Evolutionary conservation across 2,329 filamentous ascomycete species (phyloP), one percentile per base, ranked within the genome.

Genomic region (Paraphoma chrysanthemicola): DNA sequence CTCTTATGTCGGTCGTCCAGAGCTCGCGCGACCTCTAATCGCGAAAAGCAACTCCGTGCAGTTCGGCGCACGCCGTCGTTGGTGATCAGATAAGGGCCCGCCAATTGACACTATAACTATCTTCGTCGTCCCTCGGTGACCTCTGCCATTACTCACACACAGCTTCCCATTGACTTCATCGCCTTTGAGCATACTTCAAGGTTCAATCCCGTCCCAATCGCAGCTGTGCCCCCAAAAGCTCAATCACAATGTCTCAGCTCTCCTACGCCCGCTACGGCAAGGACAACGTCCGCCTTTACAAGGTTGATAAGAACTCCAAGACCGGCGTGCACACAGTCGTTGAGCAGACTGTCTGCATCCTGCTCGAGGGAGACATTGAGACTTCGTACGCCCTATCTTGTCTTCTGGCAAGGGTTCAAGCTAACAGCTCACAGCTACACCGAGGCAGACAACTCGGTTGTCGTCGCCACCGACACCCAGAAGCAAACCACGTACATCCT

Each of bases 211-310:
- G 16, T 54, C 16, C 33, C 44, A 39, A 42, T 29, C 17, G 12
- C 18, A 17, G 12, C 16, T 1, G 6, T n/a, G 9, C 18, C n/a
- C 16, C 14, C 16, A 23, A 23, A 49, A 30, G 48, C 48, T 52
- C 43, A 46, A 29, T 51, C 67, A 73, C 57, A 56, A 82, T 82
- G 79, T 74, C 80, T 64, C 71, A 80, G 56, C 80, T 83, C 63
- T 78, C 73, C 66, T 79, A 80, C 70, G 90, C 91, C 69, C 88
- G 89, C 75, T 94, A 93, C 77, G 91, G 91, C 81, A 94, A 99
- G 87, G 95, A 98, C 86, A 98, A 99, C 82, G 90, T 99, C 85
- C 93, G 95, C 73, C 88, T 99, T 71, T 96, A 90, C 87, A 99
- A 99, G 80, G 93, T 97, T 72, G 85, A 96, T 73, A 88, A 88